phyloP scores from a whole-genome alignment of 768 basidiomycete genomes.

The Boletus subparvulus region DNA sequence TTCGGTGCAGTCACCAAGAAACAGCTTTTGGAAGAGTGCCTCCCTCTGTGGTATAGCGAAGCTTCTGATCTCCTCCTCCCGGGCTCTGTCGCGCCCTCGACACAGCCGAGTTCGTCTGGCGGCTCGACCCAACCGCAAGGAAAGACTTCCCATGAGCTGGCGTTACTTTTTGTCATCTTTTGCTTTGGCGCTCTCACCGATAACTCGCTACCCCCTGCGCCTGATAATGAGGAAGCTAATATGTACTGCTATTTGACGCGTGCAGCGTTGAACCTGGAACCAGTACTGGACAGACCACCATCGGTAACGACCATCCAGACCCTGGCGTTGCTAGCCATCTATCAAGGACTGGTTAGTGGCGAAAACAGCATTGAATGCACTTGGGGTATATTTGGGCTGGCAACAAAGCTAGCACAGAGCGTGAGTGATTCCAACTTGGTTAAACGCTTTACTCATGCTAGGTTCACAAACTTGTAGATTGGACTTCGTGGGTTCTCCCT shows the following conservation, averaged over 20 bases:
- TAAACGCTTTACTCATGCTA: constrained; percentile 1
- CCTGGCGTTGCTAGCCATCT: constrained; percentile 66
- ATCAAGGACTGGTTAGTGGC: constrained; percentile 62
- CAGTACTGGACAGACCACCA: constrained; percentile 67
- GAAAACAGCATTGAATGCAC: constrained; percentile 71
- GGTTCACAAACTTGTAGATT: constrained; percentile 41
- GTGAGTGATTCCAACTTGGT: constrained; percentile 39
- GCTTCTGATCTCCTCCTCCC: constrained; percentile 33
- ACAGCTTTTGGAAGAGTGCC: constrained; percentile 62
- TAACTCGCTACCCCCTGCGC: constrained; percentile 47
- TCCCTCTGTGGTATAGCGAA: constrained; percentile 67
- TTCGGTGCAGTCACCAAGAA: constrained; percentile 65
- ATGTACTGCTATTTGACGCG: constrained; percentile 61
- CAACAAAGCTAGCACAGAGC: constrained; percentile 66
- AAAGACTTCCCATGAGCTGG: constrained; percentile 56
- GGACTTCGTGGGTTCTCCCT: constrained; percentile 56
- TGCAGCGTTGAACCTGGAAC: constrained; percentile 64
- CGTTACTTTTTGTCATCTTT: constrained; percentile 60
- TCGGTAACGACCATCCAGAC: constrained; percentile 71
- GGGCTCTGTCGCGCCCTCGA: constrained; percentile 26
- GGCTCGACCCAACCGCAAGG: constrained; percentile 13
- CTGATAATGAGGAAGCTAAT: constrained; percentile 52
- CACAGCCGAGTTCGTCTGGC: constrained; percentile 1
- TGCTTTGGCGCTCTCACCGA: constrained; percentile 64
- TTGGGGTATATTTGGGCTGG: constrained; percentile 65